phyloP scores from a whole-genome alignment of 2,329 filamentous ascomycete genomes.

The Atkinsonella texensis region DNA sequence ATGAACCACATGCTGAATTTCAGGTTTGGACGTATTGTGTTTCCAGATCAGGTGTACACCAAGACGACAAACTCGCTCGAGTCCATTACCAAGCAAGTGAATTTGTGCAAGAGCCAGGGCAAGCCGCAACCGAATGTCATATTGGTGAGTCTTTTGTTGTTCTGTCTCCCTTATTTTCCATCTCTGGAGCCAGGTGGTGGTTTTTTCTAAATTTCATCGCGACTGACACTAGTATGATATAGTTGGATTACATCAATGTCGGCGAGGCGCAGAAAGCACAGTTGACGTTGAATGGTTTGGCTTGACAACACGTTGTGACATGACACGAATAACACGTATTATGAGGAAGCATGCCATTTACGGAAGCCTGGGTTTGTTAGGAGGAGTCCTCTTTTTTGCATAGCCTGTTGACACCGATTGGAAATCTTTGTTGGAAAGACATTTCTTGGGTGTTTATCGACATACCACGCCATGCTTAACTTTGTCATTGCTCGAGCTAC shows the following conservation, averaged over 20 bases:
- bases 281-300: constrained; percentile 25
- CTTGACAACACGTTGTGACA: constrained; percentile 1
- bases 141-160: constrained; percentile 17
- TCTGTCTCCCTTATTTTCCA: not conserved
- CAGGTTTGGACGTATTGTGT: constrained; percentile 19
- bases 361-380: not conserved
- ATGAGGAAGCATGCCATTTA: not conserved
- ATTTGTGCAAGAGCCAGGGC: constrained; percentile 16
- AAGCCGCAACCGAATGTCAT: constrained; percentile 19
- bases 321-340: not conserved
- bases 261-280: constrained; percentile 28
- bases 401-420: not conserved
- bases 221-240: not conserved
- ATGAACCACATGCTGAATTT: constrained; percentile 27
- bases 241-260: constrained; percentile 32
- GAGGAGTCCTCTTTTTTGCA: not conserved
- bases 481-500: too few relatives aligned
- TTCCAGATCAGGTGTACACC: constrained; percentile 21
- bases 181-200: not conserved
- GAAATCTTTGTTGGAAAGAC: not conserved
- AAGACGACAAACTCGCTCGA: constrained; percentile 22
- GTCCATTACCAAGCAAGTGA: constrained; percentile 18
- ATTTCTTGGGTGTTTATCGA: not conserved
- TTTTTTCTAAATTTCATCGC: constrained; percentile 5
- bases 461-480: too few relatives aligned